Evolutionary conservation across 192 early-diverging fungal species (phyloP), one percentile per base, ranked within the genome.

Genomic region (Coemansia sp.): DNA sequence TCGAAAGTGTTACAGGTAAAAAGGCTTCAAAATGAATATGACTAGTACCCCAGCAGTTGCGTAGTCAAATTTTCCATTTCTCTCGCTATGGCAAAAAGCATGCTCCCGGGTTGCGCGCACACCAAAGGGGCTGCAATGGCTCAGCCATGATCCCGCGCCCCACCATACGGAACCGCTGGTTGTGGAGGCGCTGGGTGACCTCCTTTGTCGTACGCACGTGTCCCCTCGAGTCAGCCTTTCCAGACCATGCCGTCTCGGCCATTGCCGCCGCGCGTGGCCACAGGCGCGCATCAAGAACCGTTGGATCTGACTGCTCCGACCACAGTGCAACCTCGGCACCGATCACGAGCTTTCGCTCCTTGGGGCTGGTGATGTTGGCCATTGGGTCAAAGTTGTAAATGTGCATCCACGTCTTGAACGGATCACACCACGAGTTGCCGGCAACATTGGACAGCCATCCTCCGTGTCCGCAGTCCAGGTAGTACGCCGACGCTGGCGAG

Each of bases 391-490:
- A 91, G 56, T 76, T 72, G 72, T 93, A 91, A 53, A 91, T 84
- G 51, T 87, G 86, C 79, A 89, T 86, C 91, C 90, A 91, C 31
- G 86, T 72, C 84, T 90, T 90, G 87, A 82, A 91, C 41, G 91
- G 90, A 39, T 80, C 83, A 77, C 91, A 93, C 90, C 91, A 92
- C 34, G 89, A 91, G 46, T 78, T 84, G 69, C 88, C 88, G 31
- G 77, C 74, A 65, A 83, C 86, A 68, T 91, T 88, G 8, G 87
- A 45, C 63, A 92, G 79, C 92, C 91, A 93, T 40, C 81, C 80
- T 5, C 92, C 91, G 65, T 88, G 88, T 6, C 91, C 90, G 71
- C 91, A 93, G 78, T 93, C 92, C 70, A 92, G 78, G 61, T 92
- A 91, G 66, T 88, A 88, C 38, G 87, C 86, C 38, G 89, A 88